These are phyloP conservation scores for Leptographium galeiforme DNA, from an alignment of 2,329 filamentous ascomycete species.

Conservation along the genomic window DNA sequence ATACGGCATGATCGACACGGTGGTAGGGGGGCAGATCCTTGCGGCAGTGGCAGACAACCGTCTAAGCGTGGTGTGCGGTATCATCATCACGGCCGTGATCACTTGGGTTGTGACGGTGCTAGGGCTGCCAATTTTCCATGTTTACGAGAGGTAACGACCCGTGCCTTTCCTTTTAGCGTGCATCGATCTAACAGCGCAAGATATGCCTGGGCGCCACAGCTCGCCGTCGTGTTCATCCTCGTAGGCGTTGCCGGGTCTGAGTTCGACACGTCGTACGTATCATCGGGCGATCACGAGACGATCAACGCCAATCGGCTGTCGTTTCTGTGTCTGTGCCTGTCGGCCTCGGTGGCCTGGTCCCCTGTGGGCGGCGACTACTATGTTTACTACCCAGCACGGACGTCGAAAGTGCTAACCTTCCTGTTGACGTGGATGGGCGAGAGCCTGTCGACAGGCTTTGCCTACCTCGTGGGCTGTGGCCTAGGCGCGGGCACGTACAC, in stretches of 20 bases:
- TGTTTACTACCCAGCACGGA: conserved; percentile 31
- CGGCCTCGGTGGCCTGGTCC: conserved; percentile 49
- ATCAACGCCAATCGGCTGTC: conserved; percentile 45
- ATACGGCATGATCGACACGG: conserved; percentile 42
- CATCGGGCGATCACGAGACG: conserved; percentile 35
- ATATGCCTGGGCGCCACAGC: conserved; percentile 51
- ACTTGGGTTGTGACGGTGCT: conserved; percentile 53
- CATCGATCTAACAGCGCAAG: conserved; percentile 13
- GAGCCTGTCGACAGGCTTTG: conserved; percentile 45
- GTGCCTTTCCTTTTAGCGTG: neutral
- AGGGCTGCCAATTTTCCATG: conserved; percentile 54
- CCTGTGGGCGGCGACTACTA: conserved; percentile 54
- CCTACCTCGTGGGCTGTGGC: conserved; percentile 48
- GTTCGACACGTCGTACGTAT: conserved; percentile 41
- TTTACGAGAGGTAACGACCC: conserved; percentile 42
- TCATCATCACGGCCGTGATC: conserved; percentile 49
- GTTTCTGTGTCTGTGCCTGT: conserved; percentile 57
- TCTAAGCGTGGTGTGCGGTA: conserved; percentile 52
- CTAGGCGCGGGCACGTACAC: conserved; percentile 42
- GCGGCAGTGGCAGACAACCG: conserved; percentile 46
- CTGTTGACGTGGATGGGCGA: conserved; percentile 38
- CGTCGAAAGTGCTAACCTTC: conserved; percentile 28
- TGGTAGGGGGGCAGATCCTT: conserved; percentile 55
- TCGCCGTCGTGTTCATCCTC: conserved; percentile 46
- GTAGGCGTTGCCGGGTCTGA: conserved; percentile 46